Conservation (phyloP, 306 rosid genomes). For the Fagus sylvatica region DNA sequence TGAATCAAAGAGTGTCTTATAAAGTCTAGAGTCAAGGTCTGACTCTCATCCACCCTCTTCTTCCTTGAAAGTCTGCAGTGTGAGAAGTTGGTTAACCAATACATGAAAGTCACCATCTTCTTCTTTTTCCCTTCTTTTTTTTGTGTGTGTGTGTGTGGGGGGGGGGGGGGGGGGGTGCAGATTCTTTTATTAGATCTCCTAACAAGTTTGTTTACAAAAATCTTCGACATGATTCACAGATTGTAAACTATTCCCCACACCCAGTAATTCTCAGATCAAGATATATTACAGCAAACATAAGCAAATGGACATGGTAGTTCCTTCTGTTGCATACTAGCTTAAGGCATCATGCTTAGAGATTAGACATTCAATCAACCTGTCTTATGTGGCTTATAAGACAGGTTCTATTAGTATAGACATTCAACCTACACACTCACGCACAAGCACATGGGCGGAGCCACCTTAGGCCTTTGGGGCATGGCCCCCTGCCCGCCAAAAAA, state of each 20-base stretch:
- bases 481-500: too few species aligned
- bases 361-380: not conserved
- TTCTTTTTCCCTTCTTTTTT: not conserved
- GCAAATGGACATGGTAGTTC: not conserved
- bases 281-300: not conserved
- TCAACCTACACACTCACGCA: too few species aligned
- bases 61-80: slow-evolving; percentile 31
- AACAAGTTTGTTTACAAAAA: not conserved
- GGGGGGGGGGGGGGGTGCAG: not conserved
- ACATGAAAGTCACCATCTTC: not conserved
- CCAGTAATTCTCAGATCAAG: not conserved
- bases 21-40: slow-evolving; percentile 50
- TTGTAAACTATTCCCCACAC: not conserved
- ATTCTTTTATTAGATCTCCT: not conserved
- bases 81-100: slow-evolving; percentile 9
- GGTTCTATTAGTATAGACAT: not conserved
- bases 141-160: too few species aligned
- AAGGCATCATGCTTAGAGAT: not conserved
- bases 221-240: not conserved
- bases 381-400: too few species aligned
- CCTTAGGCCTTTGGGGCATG: too few species aligned
- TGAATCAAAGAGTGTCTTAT: slow-evolving; percentile 53
- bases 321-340: not conserved
- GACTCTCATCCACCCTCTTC: slow-evolving; percentile 56
- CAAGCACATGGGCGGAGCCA: too few species aligned